Evolutionary conservation across 2,329 filamentous ascomycete genomes (phyloP), one percentile per base, ranked within the genome.

Genomic region (Juglanconis juglandina): DNA sequence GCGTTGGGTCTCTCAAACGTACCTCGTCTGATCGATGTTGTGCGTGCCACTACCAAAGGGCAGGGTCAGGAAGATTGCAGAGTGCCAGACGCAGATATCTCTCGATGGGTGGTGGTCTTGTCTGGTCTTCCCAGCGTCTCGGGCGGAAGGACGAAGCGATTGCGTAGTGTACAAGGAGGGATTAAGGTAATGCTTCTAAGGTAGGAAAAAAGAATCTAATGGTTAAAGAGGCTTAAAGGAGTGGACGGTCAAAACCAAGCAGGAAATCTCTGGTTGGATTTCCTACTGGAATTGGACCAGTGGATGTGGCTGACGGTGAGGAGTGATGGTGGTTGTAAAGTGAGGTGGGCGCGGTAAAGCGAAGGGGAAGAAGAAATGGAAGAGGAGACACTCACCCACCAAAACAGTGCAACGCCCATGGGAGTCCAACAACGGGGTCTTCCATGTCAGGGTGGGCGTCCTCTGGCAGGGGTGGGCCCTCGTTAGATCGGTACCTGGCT

Each of bases 231-330:
- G 65, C 65, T 63, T 66, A 82, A 80, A 79, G 78, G 82, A 85
- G 80, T 77, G 82, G 82, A 85, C 82, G 81, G 82, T 71, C 80
- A 77, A 83, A 75, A 81, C 82, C 83, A 60, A 85, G 81, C 47
- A 74, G 76, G 74, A 77, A 81, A 78, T 78, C 72, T 73, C 69
- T 68, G 4, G 58, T 42, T 67, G 77, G 77, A 77, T 76, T 71
- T 77, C 79, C 79, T 72, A 71, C 81, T 78, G 81, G 82, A 81
- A 82, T 82, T 78, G 82, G 75, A 78, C 82, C 82, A 84, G 70
- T 68, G 69, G 49, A 41, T 55, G 58, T 47, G 46, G 53, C 24
- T 57, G 60, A 60, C 37, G 56, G 46, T 39, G 62, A 53, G 41
- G 59, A 57, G 48, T 51, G 50, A 55, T 64, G 70, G 63, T 67